Conservation (phyloP, 257 asterid genomes). For the Verbascum thapsus region DNA sequence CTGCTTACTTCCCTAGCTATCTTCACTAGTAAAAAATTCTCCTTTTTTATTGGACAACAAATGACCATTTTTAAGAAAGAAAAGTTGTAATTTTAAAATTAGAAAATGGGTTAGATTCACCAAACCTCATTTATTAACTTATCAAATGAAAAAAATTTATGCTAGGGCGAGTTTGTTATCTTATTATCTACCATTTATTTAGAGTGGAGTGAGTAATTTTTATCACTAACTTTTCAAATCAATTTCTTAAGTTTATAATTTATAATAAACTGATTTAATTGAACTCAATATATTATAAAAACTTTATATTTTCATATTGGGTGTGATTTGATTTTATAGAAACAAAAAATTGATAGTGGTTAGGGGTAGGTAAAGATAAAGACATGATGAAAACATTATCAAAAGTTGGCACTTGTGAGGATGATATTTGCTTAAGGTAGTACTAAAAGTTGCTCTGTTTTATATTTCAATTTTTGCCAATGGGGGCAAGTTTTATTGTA, state of each 20-base stretch:
- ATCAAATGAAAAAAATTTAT: too few species aligned
- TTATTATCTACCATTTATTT: too few species aligned
- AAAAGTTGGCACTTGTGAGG: constrained; percentile 43
- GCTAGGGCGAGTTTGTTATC: too few species aligned
- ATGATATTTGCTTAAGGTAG: constrained; percentile 52
- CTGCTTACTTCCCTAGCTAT: too few species aligned
- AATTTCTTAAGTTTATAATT: too few species aligned
- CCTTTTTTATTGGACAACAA: constrained; percentile 19
- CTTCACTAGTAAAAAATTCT: neutral
- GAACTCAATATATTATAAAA: too few species aligned
- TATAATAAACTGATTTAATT: too few species aligned
- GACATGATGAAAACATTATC: constrained; percentile 61
- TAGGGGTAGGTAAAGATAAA: constrained; percentile 66
- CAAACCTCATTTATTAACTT: constrained; percentile 9
- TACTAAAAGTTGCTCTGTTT: constrained; percentile 29
- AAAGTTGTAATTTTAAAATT: neutral
- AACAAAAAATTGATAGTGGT: constrained; percentile 46
- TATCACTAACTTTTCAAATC: too few species aligned
- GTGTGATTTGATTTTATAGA: constrained; percentile 12
- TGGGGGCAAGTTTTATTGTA: constrained; percentile 18
- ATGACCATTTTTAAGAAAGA: neutral
- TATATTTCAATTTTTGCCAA: constrained; percentile 10
- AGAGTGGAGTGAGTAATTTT: too few species aligned
- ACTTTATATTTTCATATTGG: neutral
- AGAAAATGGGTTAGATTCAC: constrained; percentile 4